Conservation (phyloP, 495 filamentous ascomycete genomes). For the Hyaloscypha variabilis region DNA sequence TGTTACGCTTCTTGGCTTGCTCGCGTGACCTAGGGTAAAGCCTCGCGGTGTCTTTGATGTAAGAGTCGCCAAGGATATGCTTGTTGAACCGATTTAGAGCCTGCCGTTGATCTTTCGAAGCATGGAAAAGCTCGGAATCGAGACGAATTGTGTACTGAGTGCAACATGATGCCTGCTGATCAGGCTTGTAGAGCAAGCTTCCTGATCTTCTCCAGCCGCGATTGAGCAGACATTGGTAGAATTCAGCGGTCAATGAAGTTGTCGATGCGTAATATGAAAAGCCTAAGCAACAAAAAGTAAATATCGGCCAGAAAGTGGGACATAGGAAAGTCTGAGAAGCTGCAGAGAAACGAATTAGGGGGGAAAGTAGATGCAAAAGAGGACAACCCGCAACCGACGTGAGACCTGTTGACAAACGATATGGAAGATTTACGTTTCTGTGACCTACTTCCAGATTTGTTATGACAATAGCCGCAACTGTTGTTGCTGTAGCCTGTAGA, state of each 20-base stretch:
- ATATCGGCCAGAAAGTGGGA: slow-evolving; percentile 5
- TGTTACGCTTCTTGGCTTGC: slow-evolving; percentile 74
- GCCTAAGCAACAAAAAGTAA: slow-evolving; percentile 53
- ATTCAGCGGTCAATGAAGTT: slow-evolving; percentile 63
- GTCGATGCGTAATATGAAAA: slow-evolving; percentile 81
- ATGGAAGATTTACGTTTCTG: slow-evolving; percentile 26
- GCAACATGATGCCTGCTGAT: slow-evolving; percentile 81
- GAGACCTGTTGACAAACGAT: neutral
- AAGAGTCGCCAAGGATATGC: slow-evolving; percentile 77
- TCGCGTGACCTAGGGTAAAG: slow-evolving; percentile 77
- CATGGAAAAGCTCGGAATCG: slow-evolving; percentile 68
- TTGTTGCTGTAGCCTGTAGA: slow-evolving; percentile 28
- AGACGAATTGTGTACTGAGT: slow-evolving; percentile 94
- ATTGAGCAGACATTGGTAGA: slow-evolving; percentile 84
- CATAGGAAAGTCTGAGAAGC: neutral
- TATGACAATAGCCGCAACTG: slow-evolving; percentile 31
- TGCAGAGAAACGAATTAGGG: slow-evolving; percentile 10
- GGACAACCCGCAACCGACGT: neutral
- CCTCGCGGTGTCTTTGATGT: slow-evolving; percentile 70
- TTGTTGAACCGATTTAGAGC: slow-evolving; percentile 89
- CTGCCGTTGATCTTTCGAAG: slow-evolving; percentile 82
- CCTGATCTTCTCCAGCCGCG: slow-evolving; percentile 88
- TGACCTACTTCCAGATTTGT: slow-evolving; percentile 29
- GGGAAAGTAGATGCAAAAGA: neutral
- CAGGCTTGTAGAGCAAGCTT: slow-evolving; percentile 89